Conservation (phyloP, 345 rosid genomes). For the Eucalyptus erythrocorys region DNA sequence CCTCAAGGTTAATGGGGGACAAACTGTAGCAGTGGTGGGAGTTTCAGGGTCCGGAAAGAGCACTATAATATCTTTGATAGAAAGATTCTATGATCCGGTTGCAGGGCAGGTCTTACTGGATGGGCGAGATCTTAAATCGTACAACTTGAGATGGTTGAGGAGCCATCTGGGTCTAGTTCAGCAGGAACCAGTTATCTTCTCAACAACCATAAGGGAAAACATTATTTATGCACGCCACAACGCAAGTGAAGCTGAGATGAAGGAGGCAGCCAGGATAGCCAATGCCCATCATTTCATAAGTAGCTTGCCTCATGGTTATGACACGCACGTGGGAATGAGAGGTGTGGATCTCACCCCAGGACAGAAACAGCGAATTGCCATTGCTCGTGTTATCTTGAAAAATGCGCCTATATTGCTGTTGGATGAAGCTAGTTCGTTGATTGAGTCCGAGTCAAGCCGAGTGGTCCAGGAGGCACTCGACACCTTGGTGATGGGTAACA, state of each 20-base stretch:
- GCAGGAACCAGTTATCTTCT: constrained; percentile 95
- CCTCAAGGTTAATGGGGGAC: constrained; percentile 92
- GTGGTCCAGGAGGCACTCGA: constrained; percentile 97
- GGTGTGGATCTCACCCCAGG: constrained; percentile 98
- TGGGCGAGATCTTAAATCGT: constrained; percentile 80
- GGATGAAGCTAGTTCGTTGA: constrained; percentile 97
- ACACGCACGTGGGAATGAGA: constrained; percentile 97
- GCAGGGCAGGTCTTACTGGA: constrained; percentile 95
- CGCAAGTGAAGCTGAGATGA: constrained; percentile 94
- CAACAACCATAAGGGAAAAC: constrained; percentile 92
- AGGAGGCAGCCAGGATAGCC: constrained; percentile 99
- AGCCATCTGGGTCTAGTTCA: constrained; percentile 92
- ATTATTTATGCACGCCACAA: constrained; percentile 97
- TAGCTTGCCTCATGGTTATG: constrained; percentile 95
- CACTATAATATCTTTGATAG: constrained; percentile 87
- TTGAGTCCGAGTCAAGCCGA: constrained; percentile 95
- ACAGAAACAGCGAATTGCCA: constrained; percentile 94
- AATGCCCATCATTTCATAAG: constrained; percentile 99
- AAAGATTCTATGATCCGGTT: constrained; percentile 95
- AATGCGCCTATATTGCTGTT: constrained; percentile 87
- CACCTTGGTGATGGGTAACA: constrained; percentile 91
- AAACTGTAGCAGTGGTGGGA: constrained; percentile 94
- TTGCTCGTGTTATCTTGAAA: constrained; percentile 90
- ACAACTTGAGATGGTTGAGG: constrained; percentile 93
- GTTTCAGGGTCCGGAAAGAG: constrained; percentile 99